Base-by-base conservation (phyloP, 176 grass and related monocot species). In the Hsuehochloa calcarea region DNA sequence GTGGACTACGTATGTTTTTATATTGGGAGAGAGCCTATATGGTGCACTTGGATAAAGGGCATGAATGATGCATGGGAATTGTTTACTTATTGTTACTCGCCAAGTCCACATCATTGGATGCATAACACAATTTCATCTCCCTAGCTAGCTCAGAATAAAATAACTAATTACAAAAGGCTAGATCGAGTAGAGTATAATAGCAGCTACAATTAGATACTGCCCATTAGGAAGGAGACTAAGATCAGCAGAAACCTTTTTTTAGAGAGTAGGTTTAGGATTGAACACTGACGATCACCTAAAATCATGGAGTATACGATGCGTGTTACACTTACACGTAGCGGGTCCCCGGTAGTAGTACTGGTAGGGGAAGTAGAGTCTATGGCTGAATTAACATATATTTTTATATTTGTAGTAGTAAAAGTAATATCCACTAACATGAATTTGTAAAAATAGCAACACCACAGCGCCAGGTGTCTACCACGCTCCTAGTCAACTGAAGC, bases 141-240 rank as follows among this genome's bases (percentile, higher is more conserved):
- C 49, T 19, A 69, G 7, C 15, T 54, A 20, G 34, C 19, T n/a
- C 40, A 17, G 26, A 62, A 37, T 72, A 72, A 46, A 34, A 1
- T 49, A 10, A n/a, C 23, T 49, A 9, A 34, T 27, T n/a, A 39
- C 10, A 47, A 3, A 43, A 81, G 17, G 1, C 8, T 75, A 39
- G 5, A 16, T 22, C 4, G n/a, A 12, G 39, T 63, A 10, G 23
- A 68, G 31, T 68, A n/a, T 12, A 82, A 5, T 23, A 66, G 25
- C 25, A 16, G 39, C 80, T 47, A 62, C 38, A 72, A 72, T 80
- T 82, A 46, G 80, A 39, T 62, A 73, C 55, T 49, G 80, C 26
- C 50, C 79, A 69, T 27, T 27, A 41, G 4, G 34, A 1, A 9
- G 31, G 64, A 69, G 29, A 41, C 46, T 39, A 67, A 10, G 13